Base-by-base conservation (phyloP, 805 yeast species). In the Jamesozyma jinghongensis region DNA sequence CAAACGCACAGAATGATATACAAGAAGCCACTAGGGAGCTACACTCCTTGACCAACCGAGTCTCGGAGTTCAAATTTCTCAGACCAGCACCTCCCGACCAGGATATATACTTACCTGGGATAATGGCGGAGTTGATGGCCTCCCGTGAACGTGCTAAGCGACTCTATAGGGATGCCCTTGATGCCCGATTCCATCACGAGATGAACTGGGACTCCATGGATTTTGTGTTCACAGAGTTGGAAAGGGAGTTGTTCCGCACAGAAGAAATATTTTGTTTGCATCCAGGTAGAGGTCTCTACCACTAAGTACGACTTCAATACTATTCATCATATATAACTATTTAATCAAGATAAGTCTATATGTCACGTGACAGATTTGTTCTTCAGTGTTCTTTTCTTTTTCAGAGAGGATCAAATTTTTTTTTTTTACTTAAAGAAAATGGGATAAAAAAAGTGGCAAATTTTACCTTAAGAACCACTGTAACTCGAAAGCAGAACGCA, bases 131-230 rank as follows among this genome's bases (percentile, higher is more conserved):
- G 11, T 31, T 51, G 13, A 36, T 51, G 41, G 43, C 41, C 19
- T 48, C 46, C 22, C 40, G 53, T n/a, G 51, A 52, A 32, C 35
- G 42, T 18, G 55, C 55, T 2, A 52, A 44, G 37, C 44, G 55
- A 29, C 8, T 50, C 5, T 50, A 49, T 39, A 45, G 55, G 16
- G 34, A 38, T 13, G 45, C 49, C 4, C 31, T 52, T 11, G 36
- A 31, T n/a, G 22, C 36, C 11, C 45, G 38, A n/a, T 36, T 49
- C 19, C 18, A 30, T 5, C 40, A 41, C 29, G 45, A 40, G 13
- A 28, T 34, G 6, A 40, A 39, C 3, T 42, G 47, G 47, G 53
- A 39, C 17, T 20, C 46, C 17, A 31, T 50, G 10, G 48, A 48
- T 19, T 36, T 42, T 4, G 28, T 46, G 3, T 44, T 48, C 26